Evolutionary conservation across 2,329 filamentous ascomycete genomes (phyloP), one percentile per base, ranked within the genome.

Genomic region (Metarhizium brunneum): DNA sequence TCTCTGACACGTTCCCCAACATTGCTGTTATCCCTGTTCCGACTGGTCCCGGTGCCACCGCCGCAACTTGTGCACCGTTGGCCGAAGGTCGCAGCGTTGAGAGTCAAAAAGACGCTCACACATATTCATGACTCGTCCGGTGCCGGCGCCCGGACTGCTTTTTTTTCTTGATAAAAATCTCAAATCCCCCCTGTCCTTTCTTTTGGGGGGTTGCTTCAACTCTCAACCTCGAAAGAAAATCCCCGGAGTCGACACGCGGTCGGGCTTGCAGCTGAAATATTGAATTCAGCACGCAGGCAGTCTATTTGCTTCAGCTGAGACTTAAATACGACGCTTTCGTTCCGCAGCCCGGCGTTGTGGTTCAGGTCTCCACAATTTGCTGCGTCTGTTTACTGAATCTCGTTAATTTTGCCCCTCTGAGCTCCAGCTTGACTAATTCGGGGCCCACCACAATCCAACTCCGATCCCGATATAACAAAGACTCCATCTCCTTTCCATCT

Each of bases 31-130:
- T 57, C 42, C 30, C 49, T 47, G 38, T 53, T 38, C 56, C 56
- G 56, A 47, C 43, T 55, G 53, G 53, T 53, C 45, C 56, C 53
- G 53, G 56, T 45, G 30, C 36, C 50, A 36, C 50, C 50, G 36
- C 47, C 51, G 32, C 29, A 6, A n/a, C 16, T 25, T 47, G 43
- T 47, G 11, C 40, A n/a, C 40, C 40, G 2, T 47, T 16, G 20
- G 8, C 45, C 45, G 25, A 30, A 14, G 8, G 30, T 48, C 45
- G 45, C 45, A 30, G n/a, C 13, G n/a, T 6, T 10, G 14, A 16
- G 25, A 40, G 38, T 40, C 25, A 11, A 18, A 25, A 48, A 16
- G 7, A 48, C 25, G 13, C 10, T 29, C 43, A 47, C 10, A 30
- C 45, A 30, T 14, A 5, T 47, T 47, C 11, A 47, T 48, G 45